phyloP scores from a whole-genome alignment of 2,329 filamentous ascomycete species.

The Podosphaera leucotricha region DNA sequence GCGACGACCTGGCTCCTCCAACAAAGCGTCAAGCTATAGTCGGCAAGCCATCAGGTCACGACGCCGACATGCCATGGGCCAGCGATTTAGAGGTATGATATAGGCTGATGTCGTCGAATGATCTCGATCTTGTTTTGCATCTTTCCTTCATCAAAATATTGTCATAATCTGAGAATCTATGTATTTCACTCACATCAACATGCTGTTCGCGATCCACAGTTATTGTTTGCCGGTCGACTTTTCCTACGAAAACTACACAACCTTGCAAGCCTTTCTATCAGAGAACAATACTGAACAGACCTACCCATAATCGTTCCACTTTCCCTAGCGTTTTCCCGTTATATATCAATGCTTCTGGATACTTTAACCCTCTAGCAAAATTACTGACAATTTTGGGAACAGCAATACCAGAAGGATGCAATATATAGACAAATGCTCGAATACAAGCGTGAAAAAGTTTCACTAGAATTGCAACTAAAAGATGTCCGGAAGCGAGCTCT shows the following conservation, averaged over 20 bases:
- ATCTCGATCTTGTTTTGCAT: too few species aligned
- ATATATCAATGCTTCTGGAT: slow-evolving; percentile 4
- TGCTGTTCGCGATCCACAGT: slow-evolving; percentile 22
- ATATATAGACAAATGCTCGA: slow-evolving; percentile 96
- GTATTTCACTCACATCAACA: slow-evolving; percentile 20
- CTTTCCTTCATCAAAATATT: too few species aligned
- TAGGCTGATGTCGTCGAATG: too few species aligned
- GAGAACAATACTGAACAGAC: too few species aligned
- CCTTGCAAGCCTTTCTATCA: slow-evolving; percentile 5
- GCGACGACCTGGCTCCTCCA: slow-evolving; percentile 68
- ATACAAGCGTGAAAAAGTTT: slow-evolving; percentile 75
- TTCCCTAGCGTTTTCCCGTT: slow-evolving; percentile 3
- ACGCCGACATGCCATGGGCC: slow-evolving; percentile 46
- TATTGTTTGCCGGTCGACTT: slow-evolving; percentile 16
- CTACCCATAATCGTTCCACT: too few species aligned
- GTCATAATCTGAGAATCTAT: slow-evolving; percentile 10
- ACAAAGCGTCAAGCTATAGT: slow-evolving; percentile 84
- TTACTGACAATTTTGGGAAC: slow-evolving; percentile 15
- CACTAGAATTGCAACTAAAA: slow-evolving; percentile 57
- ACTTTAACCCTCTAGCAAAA: slow-evolving; percentile 14
- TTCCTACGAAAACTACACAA: slow-evolving; percentile 8
- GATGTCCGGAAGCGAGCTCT: slow-evolving; percentile 55
- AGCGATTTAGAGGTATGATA: slow-evolving; percentile 50
- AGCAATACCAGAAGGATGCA: slow-evolving; percentile 88
- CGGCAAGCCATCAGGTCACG: slow-evolving; percentile 40